Base-by-base conservation (phyloP, 2,329 filamentous ascomycete species). In the Ophiocordyceps australis region DNA sequence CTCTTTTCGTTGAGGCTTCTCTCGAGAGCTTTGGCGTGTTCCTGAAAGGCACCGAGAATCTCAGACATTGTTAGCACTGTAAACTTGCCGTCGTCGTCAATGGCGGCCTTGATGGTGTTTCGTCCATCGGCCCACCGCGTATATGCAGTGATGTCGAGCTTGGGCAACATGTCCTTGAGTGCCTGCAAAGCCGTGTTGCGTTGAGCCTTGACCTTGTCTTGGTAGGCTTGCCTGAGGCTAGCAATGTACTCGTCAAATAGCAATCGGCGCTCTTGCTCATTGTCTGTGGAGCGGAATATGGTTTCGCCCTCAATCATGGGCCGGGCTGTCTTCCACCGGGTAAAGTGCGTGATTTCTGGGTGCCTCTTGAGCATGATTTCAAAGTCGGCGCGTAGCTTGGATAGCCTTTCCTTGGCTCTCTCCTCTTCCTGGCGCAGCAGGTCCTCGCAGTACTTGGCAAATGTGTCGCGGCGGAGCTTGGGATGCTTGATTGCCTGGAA, bases 281-380 rank as follows among this genome's bases (percentile, higher is more conserved):
- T 68, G 38, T 77, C 78, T 22, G 85, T 86, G 17, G 83, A 86
- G 39, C 83, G 76, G 57, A 95, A 98, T 31, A 92, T 89, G 24
- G 82, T 89, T 59, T 98, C 89, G 25, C 78, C 78, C 51, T 95
- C 82, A 34, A 98, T 82, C 35, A 94, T 91, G 8, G 83, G 82
- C 25, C 81, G 74, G 27, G 86, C 89, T 11, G 82, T 94, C 64
- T 83, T 92, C 89, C 89, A 98, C 33, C 83, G 77, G 22, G 86
- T 94, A 50, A 91, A 94, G 49, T 94, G 73, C 50, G 85, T 89
- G 52, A 98, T 95, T 51, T 98, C 89, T 32, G 85, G 83, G 49
- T 98, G 86, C 37, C 83, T 85, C 53, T 77, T 82, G 37, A 98
- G 66, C 89, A 98, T 98, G 28, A 75, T 85, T 38, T 78, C 77